Evolutionary conservation across 768 basidiomycete genomes (phyloP), one percentile per base, ranked within the genome.

Genomic region (Lentinula edodes): DNA sequence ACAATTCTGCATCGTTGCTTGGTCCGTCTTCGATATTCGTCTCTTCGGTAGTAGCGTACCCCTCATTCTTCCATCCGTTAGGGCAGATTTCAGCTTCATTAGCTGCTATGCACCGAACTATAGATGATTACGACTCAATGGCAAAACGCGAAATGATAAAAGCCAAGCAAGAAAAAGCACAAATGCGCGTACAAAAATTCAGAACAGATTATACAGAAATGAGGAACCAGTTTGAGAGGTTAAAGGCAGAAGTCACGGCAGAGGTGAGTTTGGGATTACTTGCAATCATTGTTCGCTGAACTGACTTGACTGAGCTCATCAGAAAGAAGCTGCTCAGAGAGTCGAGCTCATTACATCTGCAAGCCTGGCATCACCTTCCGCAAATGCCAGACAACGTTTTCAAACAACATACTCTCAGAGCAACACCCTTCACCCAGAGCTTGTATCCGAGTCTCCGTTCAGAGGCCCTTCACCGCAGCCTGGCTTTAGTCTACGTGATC

Each of bases 21-120:
- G 95, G 95, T 95, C 74, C 75, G 83, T 77, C 39, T 35, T 62
- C 35, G n/a, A 55, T 35, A 52, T 41, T 58, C 62, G 42, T 64
- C 55, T n/a, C 16, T 5, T 34, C 61, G 2, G 65, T 55, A 64
- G 63, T 60, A 61, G 61, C 68, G 63, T 62, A 57, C 43, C 52
- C 53, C 62, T 9, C 3, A 57, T 39, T 50, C 62, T 67, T 63
- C 15, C 71, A 63, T 64, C 63, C 67, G 74, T 73, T 79, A 95
- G 95, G 95, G 74, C 96, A 98, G 83, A 94, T 99, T 74, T 92
- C 93, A 36, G 95, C 95, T n/a, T 95, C 93, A 8, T 79, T 99
- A n/a, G 86, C 93, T 32, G 95, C 94, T 2, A 88, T 98, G 83
- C 88, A 91, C 54, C 78, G 97, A 61, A 95, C 97, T 58, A 88